Evolutionary conservation across 2,329 filamentous ascomycete species (phyloP).

Genomic region (Aspergillus sp.): DNA sequence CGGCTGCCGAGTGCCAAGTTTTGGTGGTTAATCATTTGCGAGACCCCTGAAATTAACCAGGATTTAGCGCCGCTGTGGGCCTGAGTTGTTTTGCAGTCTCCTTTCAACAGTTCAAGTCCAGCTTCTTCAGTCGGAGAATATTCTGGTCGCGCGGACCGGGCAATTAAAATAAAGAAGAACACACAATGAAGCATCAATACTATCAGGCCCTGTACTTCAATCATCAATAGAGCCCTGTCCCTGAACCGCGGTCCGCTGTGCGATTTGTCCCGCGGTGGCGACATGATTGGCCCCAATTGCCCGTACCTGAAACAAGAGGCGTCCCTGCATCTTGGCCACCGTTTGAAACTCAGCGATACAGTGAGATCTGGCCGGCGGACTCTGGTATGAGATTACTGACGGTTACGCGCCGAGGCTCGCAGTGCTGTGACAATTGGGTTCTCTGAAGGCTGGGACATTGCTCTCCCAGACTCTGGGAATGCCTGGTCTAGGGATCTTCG

Average conservation of each 20-base stretch:
- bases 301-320: conserved; percentile 2
- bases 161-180: not conserved
- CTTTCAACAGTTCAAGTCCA: too few species aligned
- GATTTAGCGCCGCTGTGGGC: not conserved
- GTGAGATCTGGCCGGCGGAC: not conserved
- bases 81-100: not conserved
- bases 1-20: conserved; percentile 19
- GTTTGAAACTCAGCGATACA: not conserved
- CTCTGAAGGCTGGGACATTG: not conserved
- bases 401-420: too few species aligned
- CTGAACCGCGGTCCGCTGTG: not conserved
- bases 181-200: not conserved
- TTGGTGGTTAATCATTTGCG: conserved; percentile 18
- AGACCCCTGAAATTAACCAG: not conserved
- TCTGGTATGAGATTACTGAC: too few species aligned
- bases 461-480: not conserved
- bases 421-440: not conserved
- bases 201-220: not conserved
- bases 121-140: not conserved
- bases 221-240: not conserved
- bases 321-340: not conserved
- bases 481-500: not conserved
- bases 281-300: not conserved
- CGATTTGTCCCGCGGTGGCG: not conserved
- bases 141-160: too few species aligned